Conservation (phyloP, 1,284 basidiomycete species). For the Sphagnurus paluster region DNA sequence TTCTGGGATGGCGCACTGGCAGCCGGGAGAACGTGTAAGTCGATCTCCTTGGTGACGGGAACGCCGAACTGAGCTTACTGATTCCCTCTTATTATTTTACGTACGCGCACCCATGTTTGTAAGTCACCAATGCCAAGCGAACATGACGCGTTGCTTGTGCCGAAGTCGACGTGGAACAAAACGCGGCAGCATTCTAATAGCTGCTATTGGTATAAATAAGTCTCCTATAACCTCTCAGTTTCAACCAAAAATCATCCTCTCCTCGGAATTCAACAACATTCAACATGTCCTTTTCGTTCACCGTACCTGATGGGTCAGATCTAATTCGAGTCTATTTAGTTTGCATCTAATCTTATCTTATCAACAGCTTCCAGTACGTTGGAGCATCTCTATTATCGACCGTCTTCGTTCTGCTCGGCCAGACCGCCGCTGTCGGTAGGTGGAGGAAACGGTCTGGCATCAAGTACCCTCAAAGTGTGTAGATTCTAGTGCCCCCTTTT, state of each 20-base stretch:
- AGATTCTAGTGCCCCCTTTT: background rate
- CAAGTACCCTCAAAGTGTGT: conserved; percentile 61
- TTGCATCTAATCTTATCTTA: background rate
- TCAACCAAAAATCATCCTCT: too few relatives aligned
- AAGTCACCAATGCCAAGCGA: background rate
- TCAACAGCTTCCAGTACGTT: conserved; percentile 48
- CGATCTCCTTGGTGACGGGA: too few relatives aligned
- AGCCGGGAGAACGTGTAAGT: too few relatives aligned
- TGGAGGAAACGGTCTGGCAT: conserved; percentile 58
- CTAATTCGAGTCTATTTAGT: background rate
- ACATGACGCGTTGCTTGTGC: background rate
- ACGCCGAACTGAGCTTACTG: background rate
- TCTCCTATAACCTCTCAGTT: too few relatives aligned
- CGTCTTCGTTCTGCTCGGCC: conserved; percentile 49
- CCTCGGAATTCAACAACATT: too few relatives aligned
- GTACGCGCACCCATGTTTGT: too few relatives aligned
- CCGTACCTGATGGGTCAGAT: conserved; percentile 26
- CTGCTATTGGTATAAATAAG: too few relatives aligned
- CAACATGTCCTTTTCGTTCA: conserved; percentile 21
- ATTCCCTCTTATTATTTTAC: too few relatives aligned
- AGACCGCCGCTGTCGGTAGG: conserved; percentile 43
- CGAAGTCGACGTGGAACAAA: conserved; percentile 2
- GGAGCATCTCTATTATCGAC: conserved; percentile 53
- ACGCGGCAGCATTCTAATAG: too few relatives aligned
- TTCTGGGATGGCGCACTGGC: too few relatives aligned